Evolutionary conservation across 1,284 basidiomycete species (phyloP), one percentile per base, ranked within the genome.

Genomic region (Exobasidium cylindrosporum): DNA sequence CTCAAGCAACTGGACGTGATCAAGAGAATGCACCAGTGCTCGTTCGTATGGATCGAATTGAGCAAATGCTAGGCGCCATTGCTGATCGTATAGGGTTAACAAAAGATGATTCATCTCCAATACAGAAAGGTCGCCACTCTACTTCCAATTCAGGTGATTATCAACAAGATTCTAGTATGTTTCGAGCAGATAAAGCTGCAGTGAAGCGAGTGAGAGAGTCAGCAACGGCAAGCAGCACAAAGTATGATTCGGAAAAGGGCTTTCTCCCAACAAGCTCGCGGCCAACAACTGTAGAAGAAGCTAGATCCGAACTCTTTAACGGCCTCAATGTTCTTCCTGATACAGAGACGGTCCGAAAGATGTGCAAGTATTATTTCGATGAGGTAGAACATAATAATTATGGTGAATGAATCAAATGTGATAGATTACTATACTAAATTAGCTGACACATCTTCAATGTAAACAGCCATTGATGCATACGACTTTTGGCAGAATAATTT

Each of bases 1-100:
- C 74, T 3, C 70, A 73, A 45, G 63, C 60, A 23, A 60, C 60
- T 1, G 70, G 70, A 1, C 68, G 74, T 23, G 72, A 76, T 46
- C 60, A 45, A 35, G 58, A 46, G 11, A 67, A 71, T 32, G 43
- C 60, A 1, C 53, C 58, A 0, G 60, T 62, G 26, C 55, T 73
- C 50, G 62, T 26, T 14, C 21, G 53, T 14, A 55, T 64, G 26
- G 62, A 72, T 28, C 70, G 70, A 35, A 62, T 76, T 45, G 65
- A 66, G n/a, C 54, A 64, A 45, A 62, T 76, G 60, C 62, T 76
- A 54, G 72, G 69, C n/a, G 61, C 64, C 31, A 64, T 76, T 23
- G 63, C 69, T 0, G 43, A 47, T 32, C 58, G 57, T 7, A 57
- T 76, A 17, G 72, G 73, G 17, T 17, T 40, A 40, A 40, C 35